phyloP scores from a whole-genome alignment of 768 basidiomycete genomes.

The Boletus tylopilopsis region DNA sequence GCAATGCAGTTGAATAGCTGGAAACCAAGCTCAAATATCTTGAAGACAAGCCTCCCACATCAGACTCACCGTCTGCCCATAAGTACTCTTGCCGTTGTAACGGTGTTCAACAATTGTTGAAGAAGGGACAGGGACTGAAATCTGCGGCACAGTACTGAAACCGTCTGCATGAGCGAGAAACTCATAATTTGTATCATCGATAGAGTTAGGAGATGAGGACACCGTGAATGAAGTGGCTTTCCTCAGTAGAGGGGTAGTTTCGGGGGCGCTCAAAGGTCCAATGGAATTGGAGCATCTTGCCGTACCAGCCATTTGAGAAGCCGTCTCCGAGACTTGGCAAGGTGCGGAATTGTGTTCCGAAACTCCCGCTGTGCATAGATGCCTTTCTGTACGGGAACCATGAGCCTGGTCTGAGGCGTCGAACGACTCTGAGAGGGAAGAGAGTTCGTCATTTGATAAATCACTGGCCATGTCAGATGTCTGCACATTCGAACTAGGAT shows the following conservation, averaged over 20 bases:
- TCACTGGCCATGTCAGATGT: constrained; percentile 41
- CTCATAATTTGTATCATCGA: background rate
- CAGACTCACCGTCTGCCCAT: constrained; percentile 61
- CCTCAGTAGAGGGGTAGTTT: constrained; percentile 40
- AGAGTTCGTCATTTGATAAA: constrained; percentile 35
- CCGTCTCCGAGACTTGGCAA: constrained; percentile 15
- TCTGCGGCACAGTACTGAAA: background rate
- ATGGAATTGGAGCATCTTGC: background rate
- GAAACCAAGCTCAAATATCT: constrained; percentile 2
- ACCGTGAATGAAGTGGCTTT: constrained; percentile 36
- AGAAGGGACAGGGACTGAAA: constrained; percentile 1
- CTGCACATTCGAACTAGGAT: constrained; percentile 58
- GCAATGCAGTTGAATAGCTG: constrained; percentile 90
- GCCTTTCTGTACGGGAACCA: constrained; percentile 7
- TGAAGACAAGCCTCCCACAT: background rate
- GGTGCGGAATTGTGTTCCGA: background rate
- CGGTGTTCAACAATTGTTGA: constrained; percentile 13
- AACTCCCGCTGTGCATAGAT: background rate
- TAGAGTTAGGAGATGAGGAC: constrained; percentile 5
- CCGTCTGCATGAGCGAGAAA: background rate
- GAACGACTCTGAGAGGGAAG: constrained; percentile 3
- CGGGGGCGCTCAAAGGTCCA: background rate
- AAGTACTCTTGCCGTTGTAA: constrained; percentile 60
- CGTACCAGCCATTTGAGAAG: constrained; percentile 22
- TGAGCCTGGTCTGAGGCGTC: background rate